phyloP scores from a whole-genome alignment of 1,139 yeast genomes.

The Magnusiomyces clavatus region DNA sequence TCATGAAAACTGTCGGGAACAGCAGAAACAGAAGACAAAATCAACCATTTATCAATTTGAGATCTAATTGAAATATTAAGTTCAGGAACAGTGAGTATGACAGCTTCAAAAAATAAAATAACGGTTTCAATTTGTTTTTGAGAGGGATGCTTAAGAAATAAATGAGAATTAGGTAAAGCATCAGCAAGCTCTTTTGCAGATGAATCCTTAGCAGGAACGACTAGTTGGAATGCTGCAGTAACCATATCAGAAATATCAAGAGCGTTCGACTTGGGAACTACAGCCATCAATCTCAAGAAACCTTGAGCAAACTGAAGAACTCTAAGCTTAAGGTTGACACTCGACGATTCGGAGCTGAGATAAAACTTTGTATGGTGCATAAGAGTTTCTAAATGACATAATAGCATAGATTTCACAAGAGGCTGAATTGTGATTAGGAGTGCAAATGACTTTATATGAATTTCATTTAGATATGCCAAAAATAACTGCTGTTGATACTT shows the following conservation, averaged over 20 bases:
- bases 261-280: slow-evolving; percentile 15
- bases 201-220: slow-evolving; percentile 36
- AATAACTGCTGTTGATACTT: slow-evolving; percentile 17
- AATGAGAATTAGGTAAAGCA: slow-evolving; percentile 57
- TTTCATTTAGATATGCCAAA: slow-evolving; percentile 17
- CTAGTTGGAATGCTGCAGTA: slow-evolving; percentile 18
- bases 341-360: too few species aligned
- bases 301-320: slow-evolving; percentile 15
- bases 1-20: slow-evolving; percentile 17
- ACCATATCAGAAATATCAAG: slow-evolving; percentile 16
- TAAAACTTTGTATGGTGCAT: slow-evolving; percentile 17
- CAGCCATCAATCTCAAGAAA: slow-evolving; percentile 13
- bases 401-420: slow-evolving; percentile 19
- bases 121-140: slow-evolving; percentile 34
- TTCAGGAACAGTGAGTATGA: slow-evolving; percentile 42
- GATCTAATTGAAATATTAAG: slow-evolving; percentile 59
- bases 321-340: neutral
- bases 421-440: slow-evolving; percentile 16
- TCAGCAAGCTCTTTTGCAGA: slow-evolving; percentile 49
- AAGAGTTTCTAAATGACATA: slow-evolving; percentile 23
- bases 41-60: slow-evolving; percentile 49
- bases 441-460: slow-evolving; percentile 19
- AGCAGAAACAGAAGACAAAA: slow-evolving; percentile 39
- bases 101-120: slow-evolving; percentile 42
- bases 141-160: slow-evolving; percentile 44